A percentile compares a stretch with the other conserved stretches of the same genome.
Conservation (phyloP, 179 eudicot species). For the Heliamphora pulchella region DNA sequence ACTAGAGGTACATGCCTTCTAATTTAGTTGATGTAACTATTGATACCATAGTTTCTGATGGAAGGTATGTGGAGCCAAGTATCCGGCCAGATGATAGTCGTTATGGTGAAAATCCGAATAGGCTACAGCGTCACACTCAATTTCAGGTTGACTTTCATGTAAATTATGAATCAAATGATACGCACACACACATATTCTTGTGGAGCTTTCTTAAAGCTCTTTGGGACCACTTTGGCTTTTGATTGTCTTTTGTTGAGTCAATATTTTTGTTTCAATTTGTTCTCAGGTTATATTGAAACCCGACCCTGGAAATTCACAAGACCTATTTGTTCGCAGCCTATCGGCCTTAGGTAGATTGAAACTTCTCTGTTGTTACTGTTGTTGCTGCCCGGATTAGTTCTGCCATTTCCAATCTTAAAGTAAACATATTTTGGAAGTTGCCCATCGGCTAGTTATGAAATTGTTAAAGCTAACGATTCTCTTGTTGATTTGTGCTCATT, state of each 20-base stretch:
- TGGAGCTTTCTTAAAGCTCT: constrained; percentile 5
- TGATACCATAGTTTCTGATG: constrained; percentile 27
- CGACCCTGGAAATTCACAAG: constrained; percentile 99
- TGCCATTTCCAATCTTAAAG: neutral
- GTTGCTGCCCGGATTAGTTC: no score
- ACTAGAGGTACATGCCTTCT: neutral
- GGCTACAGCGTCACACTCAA: constrained; percentile 99
- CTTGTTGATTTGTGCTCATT: constrained; percentile 3
- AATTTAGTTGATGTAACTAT: constrained; percentile 14
- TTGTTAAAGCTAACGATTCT: neutral
- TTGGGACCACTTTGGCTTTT: constrained; percentile 16
- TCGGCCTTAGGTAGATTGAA: constrained; percentile 68
- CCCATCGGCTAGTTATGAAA: neutral
- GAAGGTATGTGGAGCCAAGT: constrained; percentile 97
- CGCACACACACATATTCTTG: neutral
- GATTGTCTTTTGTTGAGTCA: neutral
- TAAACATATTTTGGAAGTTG: neutral
- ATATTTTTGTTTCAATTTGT: constrained; percentile 18
- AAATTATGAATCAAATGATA: neutral
- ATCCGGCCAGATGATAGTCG: constrained; percentile 99
- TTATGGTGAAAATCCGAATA: constrained; percentile 95
- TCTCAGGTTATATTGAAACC: constrained; percentile 94
- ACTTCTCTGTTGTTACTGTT: constrained; percentile 6
- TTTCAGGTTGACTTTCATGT: constrained; percentile 58
- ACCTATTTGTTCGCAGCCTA: constrained; percentile 79